These are phyloP conservation scores for Fraxinus sp. DNA, from an alignment of 305 asterid species.

Conservation along the genomic window DNA sequence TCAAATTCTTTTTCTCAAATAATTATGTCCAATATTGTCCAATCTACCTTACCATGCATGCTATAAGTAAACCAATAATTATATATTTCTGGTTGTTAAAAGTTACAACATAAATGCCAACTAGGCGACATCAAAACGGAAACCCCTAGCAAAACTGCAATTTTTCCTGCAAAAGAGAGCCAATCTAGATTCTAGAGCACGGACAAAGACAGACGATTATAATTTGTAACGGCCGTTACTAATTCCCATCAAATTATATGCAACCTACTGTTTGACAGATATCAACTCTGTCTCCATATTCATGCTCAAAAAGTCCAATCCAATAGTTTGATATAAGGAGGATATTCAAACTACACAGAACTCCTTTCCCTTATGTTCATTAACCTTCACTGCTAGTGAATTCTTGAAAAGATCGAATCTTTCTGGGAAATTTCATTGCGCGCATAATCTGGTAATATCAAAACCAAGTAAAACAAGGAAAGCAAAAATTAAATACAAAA, in stretches of 20 bases:
- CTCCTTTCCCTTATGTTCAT: neutral
- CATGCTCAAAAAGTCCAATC: neutral
- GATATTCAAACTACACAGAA: neutral
- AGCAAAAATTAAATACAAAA: neutral
- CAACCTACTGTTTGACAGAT: neutral
- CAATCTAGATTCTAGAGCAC: neutral
- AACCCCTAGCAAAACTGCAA: neutral
- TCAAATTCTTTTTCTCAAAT: neutral
- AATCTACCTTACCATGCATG: neutral
- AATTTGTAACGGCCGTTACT: neutral
- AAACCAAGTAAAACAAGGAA: neutral
- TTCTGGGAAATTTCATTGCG: neutral
- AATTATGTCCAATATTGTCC: neutral
- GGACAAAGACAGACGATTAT: neutral
- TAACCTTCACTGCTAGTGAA: neutral
- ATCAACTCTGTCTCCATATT: neutral
- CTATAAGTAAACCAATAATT: neutral
- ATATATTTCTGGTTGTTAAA: neutral
- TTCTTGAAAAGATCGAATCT: neutral
- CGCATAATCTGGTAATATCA: neutral
- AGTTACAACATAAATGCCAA: neutral
- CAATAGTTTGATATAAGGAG: neutral
- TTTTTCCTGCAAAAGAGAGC: neutral
- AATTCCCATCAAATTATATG: constrained; percentile 3
- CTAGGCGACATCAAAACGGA: neutral